Conservation (phyloP, 768 basidiomycete genomes). For the Tremella mesenterica region DNA sequence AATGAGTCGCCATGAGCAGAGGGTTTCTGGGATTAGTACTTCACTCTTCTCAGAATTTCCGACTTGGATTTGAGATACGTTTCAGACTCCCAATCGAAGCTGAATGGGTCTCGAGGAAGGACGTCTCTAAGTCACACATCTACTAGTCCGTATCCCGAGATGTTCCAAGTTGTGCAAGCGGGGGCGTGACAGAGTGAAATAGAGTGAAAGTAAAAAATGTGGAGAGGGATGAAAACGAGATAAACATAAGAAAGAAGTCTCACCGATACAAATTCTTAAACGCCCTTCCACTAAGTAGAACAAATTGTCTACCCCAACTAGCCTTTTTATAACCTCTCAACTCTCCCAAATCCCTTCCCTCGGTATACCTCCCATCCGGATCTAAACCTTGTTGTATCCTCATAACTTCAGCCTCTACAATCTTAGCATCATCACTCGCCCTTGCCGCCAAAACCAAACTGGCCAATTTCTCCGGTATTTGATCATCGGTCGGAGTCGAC, state of each 20-base stretch:
- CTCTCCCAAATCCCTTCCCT: slow-evolving; percentile 51
- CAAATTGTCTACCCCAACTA: slow-evolving; percentile 80
- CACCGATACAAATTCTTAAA: slow-evolving; percentile 93
- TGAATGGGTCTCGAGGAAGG: too few species aligned
- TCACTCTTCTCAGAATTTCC: too few species aligned
- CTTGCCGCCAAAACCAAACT: slow-evolving; percentile 66
- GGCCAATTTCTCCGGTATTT: slow-evolving; percentile 50
- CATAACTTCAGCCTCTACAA: slow-evolving; percentile 58
- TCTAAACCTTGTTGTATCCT: slow-evolving; percentile 36
- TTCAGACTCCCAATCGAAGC: too few species aligned
- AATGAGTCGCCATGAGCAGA: slow-evolving; percentile 81
- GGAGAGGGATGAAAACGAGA: too few species aligned
- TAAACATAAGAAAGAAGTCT: neutral
- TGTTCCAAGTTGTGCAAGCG: too few species aligned
- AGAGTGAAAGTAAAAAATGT: too few species aligned
- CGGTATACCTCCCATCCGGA: slow-evolving; percentile 51
- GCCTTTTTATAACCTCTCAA: slow-evolving; percentile 55
- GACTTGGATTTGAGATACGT: too few species aligned
- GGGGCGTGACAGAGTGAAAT: too few species aligned
- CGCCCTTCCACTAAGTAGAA: slow-evolving; percentile 84
- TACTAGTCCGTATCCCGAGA: too few species aligned
- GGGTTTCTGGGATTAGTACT: slow-evolving; percentile 67
- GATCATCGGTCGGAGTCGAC: slow-evolving; percentile 44
- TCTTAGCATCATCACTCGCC: slow-evolving; percentile 57
- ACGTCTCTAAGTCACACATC: too few species aligned